These are phyloP conservation scores for Mortierella sp. DNA, from an alignment of 371 early-diverging fungal genomes.

Conservation along the genomic window DNA sequence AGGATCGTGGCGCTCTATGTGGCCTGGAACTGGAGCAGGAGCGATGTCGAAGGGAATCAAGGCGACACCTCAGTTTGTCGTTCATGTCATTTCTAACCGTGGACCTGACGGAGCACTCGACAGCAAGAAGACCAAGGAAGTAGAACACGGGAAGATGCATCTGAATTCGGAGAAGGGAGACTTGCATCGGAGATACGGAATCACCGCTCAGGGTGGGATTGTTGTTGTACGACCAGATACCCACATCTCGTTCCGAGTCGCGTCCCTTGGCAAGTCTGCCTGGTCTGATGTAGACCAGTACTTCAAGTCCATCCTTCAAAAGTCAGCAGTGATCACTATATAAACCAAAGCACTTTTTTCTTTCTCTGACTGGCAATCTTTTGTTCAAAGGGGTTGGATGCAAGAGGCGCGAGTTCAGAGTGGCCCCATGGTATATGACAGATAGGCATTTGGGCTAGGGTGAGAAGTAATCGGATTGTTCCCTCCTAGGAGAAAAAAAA, in stretches of 20 bases:
- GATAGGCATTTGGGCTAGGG: too few relatives aligned
- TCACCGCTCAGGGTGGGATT: background rate
- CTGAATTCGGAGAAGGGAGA: background rate
- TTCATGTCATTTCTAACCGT: constrained; percentile 1
- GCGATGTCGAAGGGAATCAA: background rate
- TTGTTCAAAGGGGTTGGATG: too few relatives aligned
- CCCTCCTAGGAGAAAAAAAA: too few relatives aligned
- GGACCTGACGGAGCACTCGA: background rate
- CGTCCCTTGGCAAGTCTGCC: background rate
- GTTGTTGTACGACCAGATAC: constrained; percentile 17
- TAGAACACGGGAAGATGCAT: background rate
- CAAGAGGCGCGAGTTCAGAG: too few relatives aligned
- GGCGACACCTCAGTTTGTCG: constrained; percentile 5
- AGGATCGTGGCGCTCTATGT: background rate
- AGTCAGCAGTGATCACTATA: background rate
- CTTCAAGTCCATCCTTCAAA: background rate
- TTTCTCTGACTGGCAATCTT: background rate
- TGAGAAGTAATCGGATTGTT: too few relatives aligned
- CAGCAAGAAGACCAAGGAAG: background rate
- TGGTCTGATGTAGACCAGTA: constrained; percentile 5
- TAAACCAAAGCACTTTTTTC: too few relatives aligned
- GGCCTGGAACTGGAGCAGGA: background rate
- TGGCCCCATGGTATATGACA: too few relatives aligned
- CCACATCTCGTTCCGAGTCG: constrained; percentile 11
- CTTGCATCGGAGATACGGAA: constrained; percentile 8